Evolutionary conservation across 257 asterid genomes (phyloP).

Genomic region (Fraxinus anomala): DNA sequence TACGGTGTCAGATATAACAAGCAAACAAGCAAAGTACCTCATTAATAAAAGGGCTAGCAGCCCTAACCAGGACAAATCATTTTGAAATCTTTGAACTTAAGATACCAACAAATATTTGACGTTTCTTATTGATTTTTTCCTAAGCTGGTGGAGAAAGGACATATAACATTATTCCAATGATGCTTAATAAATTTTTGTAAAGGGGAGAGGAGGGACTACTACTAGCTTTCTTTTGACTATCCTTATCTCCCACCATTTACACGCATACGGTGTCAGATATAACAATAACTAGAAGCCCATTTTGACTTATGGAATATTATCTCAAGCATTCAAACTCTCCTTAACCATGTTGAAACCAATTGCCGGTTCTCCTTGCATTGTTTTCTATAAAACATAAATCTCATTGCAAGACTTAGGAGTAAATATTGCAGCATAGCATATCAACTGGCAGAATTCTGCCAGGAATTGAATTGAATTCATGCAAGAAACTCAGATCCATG

Average conservation of each 20-base stretch:
- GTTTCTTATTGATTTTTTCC: neutral
- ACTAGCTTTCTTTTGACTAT: too few relatives aligned
- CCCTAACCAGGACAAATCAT: neutral
- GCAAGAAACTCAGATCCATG: neutral
- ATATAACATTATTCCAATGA: neutral
- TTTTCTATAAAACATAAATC: constrained; percentile 2
- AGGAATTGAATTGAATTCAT: neutral
- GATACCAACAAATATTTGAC: neutral
- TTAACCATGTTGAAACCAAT: neutral
- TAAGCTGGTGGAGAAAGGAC: neutral
- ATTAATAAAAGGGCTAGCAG: neutral
- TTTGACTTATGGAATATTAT: neutral
- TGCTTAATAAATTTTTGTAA: neutral
- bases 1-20: neutral
- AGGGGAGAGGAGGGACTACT: too few relatives aligned
- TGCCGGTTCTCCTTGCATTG: neutral
- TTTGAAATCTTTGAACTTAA: neutral
- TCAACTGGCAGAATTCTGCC: neutral
- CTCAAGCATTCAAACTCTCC: neutral
- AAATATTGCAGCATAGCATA: neutral
- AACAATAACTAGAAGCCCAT: neutral
- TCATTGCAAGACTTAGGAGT: neutral
- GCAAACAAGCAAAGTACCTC: too few relatives aligned
- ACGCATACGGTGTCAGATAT: neutral
- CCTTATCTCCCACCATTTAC: neutral